phyloP scores from a whole-genome alignment of 2,329 filamentous ascomycete genomes.

The Curvularia sp. region DNA sequence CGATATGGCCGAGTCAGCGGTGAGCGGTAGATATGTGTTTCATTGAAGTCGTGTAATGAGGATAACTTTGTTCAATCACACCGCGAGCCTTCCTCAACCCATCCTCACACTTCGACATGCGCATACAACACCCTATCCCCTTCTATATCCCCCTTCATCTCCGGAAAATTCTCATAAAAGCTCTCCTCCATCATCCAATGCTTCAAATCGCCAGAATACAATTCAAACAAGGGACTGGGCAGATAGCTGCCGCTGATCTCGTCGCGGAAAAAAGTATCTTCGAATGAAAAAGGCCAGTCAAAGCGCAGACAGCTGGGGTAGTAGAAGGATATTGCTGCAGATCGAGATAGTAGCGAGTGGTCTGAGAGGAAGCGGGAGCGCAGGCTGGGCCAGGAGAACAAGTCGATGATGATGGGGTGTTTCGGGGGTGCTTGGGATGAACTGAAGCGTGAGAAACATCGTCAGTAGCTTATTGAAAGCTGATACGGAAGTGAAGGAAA shows the following conservation, averaged over 20 bases:
- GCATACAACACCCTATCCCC: slow-evolving; percentile 24
- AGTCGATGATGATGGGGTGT: not conserved
- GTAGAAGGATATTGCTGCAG: not conserved
- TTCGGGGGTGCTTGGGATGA: not conserved
- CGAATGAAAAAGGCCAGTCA: not conserved
- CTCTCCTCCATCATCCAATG: slow-evolving; percentile 20
- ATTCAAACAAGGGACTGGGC: not conserved
- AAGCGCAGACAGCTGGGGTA: not conserved
- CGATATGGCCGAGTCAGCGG: too few species aligned
- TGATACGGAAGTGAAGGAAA: not conserved
- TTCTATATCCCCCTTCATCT: slow-evolving; percentile 42
- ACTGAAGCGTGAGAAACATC: not conserved
- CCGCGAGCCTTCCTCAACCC: too few species aligned
- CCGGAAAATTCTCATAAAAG: slow-evolving; percentile 41
- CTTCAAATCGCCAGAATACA: not conserved
- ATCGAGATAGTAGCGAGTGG: not conserved
- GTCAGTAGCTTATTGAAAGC: not conserved
- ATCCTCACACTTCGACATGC: not conserved
- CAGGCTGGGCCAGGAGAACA: not conserved
- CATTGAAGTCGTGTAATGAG: too few species aligned
- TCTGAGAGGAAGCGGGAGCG: not conserved
- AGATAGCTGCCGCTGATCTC: not conserved
- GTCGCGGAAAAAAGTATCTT: not conserved
- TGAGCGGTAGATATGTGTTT: too few species aligned
- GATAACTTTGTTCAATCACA: too few species aligned